Percentiles rank a stretch among this genome's conserved stretches.
These are phyloP conservation scores for Fraxinus xanthoxyloides DNA, from an alignment of 305 asterid species.

Conservation along the genomic window DNA sequence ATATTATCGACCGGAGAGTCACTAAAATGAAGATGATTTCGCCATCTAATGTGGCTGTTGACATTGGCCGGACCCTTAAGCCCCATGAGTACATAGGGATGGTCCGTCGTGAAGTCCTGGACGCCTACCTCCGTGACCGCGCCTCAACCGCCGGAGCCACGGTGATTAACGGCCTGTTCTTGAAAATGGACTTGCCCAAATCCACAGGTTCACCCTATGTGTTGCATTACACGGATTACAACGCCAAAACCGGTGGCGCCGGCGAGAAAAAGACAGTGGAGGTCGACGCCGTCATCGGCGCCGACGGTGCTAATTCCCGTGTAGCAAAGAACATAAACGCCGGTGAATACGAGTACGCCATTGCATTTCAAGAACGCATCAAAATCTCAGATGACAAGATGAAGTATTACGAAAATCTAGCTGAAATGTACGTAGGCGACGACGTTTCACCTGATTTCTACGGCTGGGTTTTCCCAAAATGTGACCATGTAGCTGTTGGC, in stretches of 20 bases:
- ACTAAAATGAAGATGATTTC: constrained; percentile 97
- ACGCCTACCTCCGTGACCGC: constrained; percentile 75
- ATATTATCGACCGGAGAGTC: constrained; percentile 80
- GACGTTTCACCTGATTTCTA: constrained; percentile 91
- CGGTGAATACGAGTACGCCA: constrained; percentile 92
- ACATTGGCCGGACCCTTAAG: constrained; percentile 77
- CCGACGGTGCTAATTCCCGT: constrained; percentile 91
- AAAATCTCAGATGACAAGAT: constrained; percentile 70
- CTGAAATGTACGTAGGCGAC: constrained; percentile 94
- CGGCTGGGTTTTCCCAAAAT: constrained; percentile 95
- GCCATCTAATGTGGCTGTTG: constrained; percentile 89
- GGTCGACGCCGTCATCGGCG: constrained; percentile 88
- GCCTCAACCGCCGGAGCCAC: constrained; percentile 72
- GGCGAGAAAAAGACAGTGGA: constrained; percentile 66
- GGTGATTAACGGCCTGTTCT: constrained; percentile 72
- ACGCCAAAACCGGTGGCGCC: constrained; percentile 52
- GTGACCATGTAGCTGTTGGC: constrained; percentile 94
- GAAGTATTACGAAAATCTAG: constrained; percentile 78
- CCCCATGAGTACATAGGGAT: constrained; percentile 92
- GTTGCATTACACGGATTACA: constrained; percentile 63
- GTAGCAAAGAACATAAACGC: constrained; percentile 79
- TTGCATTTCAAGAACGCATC: constrained; percentile 88
- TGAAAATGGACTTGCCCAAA: constrained; percentile 72
- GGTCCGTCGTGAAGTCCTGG: constrained; percentile 95
- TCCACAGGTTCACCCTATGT: constrained; percentile 55